Evolutionary conservation across 2,329 filamentous ascomycete species (phyloP).

Genomic region (Bertia moriformis): DNA sequence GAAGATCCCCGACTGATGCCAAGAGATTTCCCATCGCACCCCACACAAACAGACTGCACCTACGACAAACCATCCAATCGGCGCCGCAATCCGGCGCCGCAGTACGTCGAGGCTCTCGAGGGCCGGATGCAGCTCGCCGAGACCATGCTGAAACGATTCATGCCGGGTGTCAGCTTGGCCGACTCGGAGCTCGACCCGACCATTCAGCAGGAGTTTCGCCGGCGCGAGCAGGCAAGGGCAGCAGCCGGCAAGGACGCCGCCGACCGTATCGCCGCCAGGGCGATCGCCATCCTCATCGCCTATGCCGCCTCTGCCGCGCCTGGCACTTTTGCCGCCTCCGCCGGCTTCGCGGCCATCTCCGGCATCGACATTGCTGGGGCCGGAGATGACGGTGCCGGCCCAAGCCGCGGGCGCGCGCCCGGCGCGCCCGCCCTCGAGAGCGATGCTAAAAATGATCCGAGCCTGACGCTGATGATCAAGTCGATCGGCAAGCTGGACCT

Average conservation of each 20-base stretch:
- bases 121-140: slow-evolving; percentile 71
- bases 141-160: slow-evolving; percentile 60
- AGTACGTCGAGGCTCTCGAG: slow-evolving; percentile 85
- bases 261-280: not conserved
- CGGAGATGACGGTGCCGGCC: too few species aligned
- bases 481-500: slow-evolving; percentile 81
- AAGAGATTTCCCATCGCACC: not conserved
- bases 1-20: too few species aligned
- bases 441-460: slow-evolving; percentile 44
- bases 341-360: slow-evolving; percentile 3
- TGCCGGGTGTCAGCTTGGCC: slow-evolving; percentile 72
- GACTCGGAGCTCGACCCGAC: slow-evolving; percentile 70
- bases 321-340: slow-evolving; percentile 7
- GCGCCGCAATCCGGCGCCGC: slow-evolving; percentile 75
- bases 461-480: slow-evolving; percentile 88
- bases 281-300: slow-evolving; percentile 4
- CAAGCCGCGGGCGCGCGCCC: not conserved
- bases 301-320: slow-evolving; percentile 8
- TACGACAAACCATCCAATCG: slow-evolving; percentile 92
- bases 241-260: slow-evolving; percentile 4
- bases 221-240: slow-evolving; percentile 5
- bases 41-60: slow-evolving; percentile 58
- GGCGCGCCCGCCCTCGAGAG: not conserved
- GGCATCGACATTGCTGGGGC: slow-evolving; percentile 3
- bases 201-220: slow-evolving; percentile 51